phyloP scores from a whole-genome alignment of 345 rosid genomes.

The Rhodamnia rubescens region DNA sequence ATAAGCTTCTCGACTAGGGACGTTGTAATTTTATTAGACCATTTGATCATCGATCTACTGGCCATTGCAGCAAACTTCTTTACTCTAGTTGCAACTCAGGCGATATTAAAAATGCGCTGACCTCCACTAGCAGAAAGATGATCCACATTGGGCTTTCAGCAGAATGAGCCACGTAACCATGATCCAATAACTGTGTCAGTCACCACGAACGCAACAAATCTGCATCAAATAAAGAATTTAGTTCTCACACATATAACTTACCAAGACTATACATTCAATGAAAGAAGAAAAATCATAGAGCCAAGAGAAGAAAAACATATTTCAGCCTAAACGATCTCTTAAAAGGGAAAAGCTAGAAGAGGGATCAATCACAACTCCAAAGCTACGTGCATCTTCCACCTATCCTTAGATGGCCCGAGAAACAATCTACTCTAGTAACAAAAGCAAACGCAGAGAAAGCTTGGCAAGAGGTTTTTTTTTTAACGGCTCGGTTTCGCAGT shows the following conservation, averaged over 20 bases:
- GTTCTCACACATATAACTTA: background rate
- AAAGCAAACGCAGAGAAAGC: background rate
- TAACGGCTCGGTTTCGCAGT: background rate
- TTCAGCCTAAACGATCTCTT: background rate
- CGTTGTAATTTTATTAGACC: constrained; percentile 51
- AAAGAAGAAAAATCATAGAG: background rate
- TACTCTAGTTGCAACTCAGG: background rate
- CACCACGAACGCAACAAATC: background rate
- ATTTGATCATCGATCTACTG: constrained; percentile 28
- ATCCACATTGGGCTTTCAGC: background rate
- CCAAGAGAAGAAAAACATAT: background rate
- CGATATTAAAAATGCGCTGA: background rate
- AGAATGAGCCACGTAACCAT: background rate
- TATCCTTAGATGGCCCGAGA: background rate
- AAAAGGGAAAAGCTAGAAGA: background rate
- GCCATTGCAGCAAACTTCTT: constrained; percentile 9
- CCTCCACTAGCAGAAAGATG: background rate
- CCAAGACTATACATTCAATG: background rate
- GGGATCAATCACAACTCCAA: background rate
- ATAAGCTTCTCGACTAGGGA: constrained; percentile 54
- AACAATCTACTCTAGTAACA: background rate
- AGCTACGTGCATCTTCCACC: background rate
- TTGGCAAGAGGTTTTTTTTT: background rate
- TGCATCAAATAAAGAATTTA: background rate
- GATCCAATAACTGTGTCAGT: background rate